Conservation (phyloP, 371 early-diverging fungal genomes). For the Blakeslea trispora region DNA sequence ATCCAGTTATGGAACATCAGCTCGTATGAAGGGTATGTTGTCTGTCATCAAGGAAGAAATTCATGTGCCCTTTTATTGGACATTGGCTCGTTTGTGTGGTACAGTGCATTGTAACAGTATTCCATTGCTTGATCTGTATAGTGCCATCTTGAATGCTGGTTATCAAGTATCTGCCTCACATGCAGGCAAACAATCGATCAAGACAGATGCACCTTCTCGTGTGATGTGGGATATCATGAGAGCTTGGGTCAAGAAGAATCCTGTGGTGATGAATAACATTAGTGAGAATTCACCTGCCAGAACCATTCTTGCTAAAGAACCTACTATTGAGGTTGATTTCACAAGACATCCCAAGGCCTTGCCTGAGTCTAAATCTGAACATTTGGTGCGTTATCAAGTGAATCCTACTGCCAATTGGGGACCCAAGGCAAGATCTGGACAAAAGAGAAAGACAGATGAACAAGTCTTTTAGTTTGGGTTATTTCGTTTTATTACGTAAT, state of each 20-base stretch:
- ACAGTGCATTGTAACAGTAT: slow-evolving; percentile 70
- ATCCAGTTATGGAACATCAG: slow-evolving; percentile 69
- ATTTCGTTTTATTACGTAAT: too few species aligned
- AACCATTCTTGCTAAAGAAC: slow-evolving; percentile 64
- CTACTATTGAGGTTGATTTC: slow-evolving; percentile 68
- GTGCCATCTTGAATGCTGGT: slow-evolving; percentile 92
- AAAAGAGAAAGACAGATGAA: slow-evolving; percentile 50
- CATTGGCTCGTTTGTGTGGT: slow-evolving; percentile 60
- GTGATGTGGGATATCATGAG: slow-evolving; percentile 96
- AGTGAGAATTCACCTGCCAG: slow-evolving; percentile 70
- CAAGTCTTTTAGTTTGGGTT: slow-evolving; percentile 28
- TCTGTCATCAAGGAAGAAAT: slow-evolving; percentile 88
- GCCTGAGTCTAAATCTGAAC: slow-evolving; percentile 74
- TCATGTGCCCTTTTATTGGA: slow-evolving; percentile 84
- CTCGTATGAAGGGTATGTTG: slow-evolving; percentile 95
- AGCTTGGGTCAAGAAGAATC: slow-evolving; percentile 70
- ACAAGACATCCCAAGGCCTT: slow-evolving; percentile 69
- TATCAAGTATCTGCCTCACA: slow-evolving; percentile 94
- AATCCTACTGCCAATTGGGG: slow-evolving; percentile 97
- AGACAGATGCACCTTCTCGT: slow-evolving; percentile 92
- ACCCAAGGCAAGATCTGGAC: slow-evolving; percentile 81
- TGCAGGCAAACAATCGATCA: slow-evolving; percentile 82
- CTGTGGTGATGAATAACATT: slow-evolving; percentile 69
- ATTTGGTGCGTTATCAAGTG: slow-evolving; percentile 88
- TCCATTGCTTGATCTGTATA: slow-evolving; percentile 54